Percentiles rank a stretch among this genome's conserved stretches.
These are phyloP conservation scores for Elsinoe perseae DNA, from an alignment of 2,329 filamentous ascomycete genomes.

Conservation along the genomic window DNA sequence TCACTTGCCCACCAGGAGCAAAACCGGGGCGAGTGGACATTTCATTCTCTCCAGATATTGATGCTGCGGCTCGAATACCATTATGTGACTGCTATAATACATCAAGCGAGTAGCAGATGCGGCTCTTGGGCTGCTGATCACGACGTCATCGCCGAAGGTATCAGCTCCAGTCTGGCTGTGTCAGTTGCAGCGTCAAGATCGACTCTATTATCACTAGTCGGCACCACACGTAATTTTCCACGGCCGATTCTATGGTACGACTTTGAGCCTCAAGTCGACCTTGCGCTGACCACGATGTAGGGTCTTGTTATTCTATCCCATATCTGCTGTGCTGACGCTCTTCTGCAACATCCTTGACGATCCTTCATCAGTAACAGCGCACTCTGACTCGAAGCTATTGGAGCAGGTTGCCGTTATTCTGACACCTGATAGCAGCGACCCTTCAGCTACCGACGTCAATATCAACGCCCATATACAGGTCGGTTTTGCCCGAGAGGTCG, in stretches of 20 bases:
- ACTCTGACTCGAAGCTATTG: neutral
- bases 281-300: constrained; percentile 27
- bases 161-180: constrained; percentile 47
- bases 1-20: constrained; percentile 39
- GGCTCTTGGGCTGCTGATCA: constrained; percentile 25
- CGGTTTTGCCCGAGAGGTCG: constrained; percentile 8
- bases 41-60: constrained; percentile 39
- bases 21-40: constrained; percentile 26
- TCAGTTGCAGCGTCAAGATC: constrained; percentile 51
- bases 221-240: constrained; percentile 36
- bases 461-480: constrained; percentile 7
- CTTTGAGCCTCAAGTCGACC: neutral
- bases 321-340: constrained; percentile 46
- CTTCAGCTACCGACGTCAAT: neutral
- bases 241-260: constrained; percentile 47
- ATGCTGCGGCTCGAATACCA: constrained; percentile 50
- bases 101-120: constrained; percentile 48
- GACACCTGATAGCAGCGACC: neutral
- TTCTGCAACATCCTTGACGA: constrained; percentile 47
- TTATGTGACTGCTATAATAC: constrained; percentile 48
- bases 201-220: constrained; percentile 44
- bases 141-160: constrained; percentile 35
- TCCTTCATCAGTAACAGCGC: neutral
- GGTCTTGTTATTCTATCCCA: constrained; percentile 51
- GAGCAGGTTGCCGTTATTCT: constrained; percentile 2